Evolutionary conservation across 805 yeast genomes (phyloP), one percentile per base, ranked within the genome.

Genomic region (Kazachstania martiniae): DNA sequence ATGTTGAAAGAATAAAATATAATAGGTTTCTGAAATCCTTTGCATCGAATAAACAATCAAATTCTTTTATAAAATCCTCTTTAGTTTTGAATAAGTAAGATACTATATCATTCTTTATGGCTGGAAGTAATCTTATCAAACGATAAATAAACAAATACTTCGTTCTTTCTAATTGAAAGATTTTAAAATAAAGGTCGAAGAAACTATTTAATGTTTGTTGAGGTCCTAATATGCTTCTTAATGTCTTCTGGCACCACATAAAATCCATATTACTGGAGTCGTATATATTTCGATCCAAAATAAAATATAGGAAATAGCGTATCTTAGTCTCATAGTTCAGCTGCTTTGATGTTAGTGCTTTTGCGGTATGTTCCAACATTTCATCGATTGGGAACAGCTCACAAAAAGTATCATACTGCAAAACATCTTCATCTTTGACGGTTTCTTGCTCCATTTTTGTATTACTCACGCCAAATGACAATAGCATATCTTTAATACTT

Each of bases 201-300:
- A 43, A 34, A 14, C 31, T 16, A 3, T 6, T 32, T 18, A n/a
- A 21, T 15, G 1, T 15, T 13, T 2, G 5, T 17, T 29, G 6
- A 8, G 9, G 8, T 13, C n/a, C 3, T 19, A 22, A 18, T 3
- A 31, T 3, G 4, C n/a, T 21, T 8, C 9, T 14, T 17, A 10
- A 31, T 7, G 16, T 19, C 21, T 17, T 35, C 12, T 19, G 36
- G 28, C 54, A 48, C 49, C 45, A 38, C 1, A 21, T 12, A 1
- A 36, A n/a, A 16, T 44, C 40, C 21, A 41, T 41, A 12, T 38
- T 41, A 8, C 38, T 19, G 4, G 51, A 43, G 12, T 47, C 46
- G 35, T 36, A 55, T 9, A 53, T 23, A 12, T 47, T 51, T 18
- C 51, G 40, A 30, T 55, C 60, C 14, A 55, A 35, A 9, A 53